These are phyloP conservation scores for Chalara sp. DNA, from an alignment of 2,329 filamentous ascomycete species.

Conservation along the genomic window DNA sequence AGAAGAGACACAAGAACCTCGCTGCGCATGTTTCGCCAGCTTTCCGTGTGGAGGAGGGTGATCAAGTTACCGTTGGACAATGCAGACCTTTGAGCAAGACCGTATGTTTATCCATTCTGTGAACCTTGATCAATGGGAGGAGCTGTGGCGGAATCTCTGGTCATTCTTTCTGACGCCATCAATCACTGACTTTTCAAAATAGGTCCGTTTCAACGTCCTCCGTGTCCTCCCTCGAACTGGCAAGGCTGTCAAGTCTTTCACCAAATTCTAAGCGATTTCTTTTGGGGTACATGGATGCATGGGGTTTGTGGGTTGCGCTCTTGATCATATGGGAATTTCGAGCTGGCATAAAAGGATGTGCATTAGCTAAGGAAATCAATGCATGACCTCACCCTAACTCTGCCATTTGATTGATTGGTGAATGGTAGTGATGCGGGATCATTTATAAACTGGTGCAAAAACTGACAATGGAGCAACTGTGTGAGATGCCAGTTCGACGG, in stretches of 20 bases:
- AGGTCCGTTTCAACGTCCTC: constrained; percentile 99
- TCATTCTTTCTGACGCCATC: no score
- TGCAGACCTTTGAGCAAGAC: constrained; percentile 99
- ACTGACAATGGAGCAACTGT: no score
- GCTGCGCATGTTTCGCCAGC: constrained; percentile 97
- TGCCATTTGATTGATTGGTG: not conserved
- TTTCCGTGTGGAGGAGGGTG: constrained; percentile 99
- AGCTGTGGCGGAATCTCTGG: no score
- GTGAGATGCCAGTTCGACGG: not conserved
- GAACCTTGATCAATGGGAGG: no score
- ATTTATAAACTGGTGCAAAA: not conserved
- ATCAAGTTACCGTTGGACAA: constrained; percentile 98
- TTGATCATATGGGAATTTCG: constrained; percentile 22
- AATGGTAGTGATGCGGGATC: not conserved
- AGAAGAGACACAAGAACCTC: constrained; percentile 99
- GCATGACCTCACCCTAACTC: no score
- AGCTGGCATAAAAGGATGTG: constrained; percentile 21
- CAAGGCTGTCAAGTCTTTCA: constrained; percentile 96
- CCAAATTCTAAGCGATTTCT: constrained; percentile 77
- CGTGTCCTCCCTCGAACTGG: constrained; percentile 95
- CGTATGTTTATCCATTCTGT: constrained; percentile 52
- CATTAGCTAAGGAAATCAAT: constrained; percentile 24
- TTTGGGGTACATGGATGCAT: constrained; percentile 26
- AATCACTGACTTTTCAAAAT: not conserved
- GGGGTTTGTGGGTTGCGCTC: constrained; percentile 27